Evolutionary conservation across 139 green algal genomes (phyloP).

Genomic region (Trebouxia sp.): DNA sequence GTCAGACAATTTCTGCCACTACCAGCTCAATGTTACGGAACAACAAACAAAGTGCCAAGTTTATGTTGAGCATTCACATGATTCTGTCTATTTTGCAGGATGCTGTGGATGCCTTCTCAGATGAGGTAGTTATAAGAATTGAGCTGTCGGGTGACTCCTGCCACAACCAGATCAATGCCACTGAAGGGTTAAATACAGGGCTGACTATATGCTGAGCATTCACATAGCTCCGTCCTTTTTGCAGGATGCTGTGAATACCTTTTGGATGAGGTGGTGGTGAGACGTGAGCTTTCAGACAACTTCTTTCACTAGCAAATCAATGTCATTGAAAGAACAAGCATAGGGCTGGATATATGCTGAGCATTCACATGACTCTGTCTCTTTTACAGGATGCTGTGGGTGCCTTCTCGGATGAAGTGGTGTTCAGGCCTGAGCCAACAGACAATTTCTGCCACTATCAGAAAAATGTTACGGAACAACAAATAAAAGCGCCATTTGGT

Average conservation of each 20-base stretch:
- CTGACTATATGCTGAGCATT: too few species aligned
- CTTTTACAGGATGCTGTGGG: too few species aligned
- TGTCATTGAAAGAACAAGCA: too few species aligned
- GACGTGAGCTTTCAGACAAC: constrained; percentile 94
- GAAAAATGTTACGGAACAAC: too few species aligned
- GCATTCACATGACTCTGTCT: too few species aligned
- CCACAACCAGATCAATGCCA: constrained; percentile 69
- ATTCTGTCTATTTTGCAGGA: constrained; percentile 33
- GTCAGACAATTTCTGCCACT: background rate
- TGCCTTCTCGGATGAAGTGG: too few species aligned
- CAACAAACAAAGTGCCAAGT: too few species aligned
- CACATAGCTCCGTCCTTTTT: background rate
- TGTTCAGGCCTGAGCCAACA: background rate
- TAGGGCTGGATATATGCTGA: too few species aligned
- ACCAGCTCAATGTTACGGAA: background rate
- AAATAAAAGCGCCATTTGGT: too few species aligned
- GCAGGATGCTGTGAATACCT: constrained; percentile 80
- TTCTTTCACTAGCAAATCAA: constrained; percentile 92
- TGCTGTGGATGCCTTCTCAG: constrained; percentile 88
- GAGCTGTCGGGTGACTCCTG: constrained; percentile 97
- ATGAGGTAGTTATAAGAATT: constrained; percentile 91
- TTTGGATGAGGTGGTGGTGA: constrained; percentile 94
- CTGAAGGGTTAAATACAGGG: too few species aligned
- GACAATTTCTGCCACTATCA: background rate
- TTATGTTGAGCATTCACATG: background rate